Evolutionary conservation across 148 eudicot species (phyloP).

Genomic region (Spergularia marina): DNA sequence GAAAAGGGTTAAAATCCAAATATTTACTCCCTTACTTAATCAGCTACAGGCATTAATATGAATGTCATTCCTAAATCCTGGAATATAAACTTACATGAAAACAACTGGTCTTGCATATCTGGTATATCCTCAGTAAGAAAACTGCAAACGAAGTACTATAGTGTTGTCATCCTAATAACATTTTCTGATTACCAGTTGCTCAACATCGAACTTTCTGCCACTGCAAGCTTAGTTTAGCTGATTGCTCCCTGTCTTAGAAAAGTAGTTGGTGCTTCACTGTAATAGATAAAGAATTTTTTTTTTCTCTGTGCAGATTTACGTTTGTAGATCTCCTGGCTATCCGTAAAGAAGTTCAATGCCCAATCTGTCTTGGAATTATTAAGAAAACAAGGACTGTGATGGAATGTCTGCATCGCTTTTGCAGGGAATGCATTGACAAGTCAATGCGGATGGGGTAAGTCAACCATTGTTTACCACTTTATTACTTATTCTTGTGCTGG

Average conservation of each 20-base stretch:
- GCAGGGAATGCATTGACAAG: slow-evolving; percentile 89
- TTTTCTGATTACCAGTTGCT: background rate
- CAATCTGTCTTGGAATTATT: slow-evolving; percentile 55
- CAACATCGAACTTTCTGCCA: no score
- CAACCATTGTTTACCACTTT: slow-evolving; percentile 1
- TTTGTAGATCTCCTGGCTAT: slow-evolving; percentile 33
- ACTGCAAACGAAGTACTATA: background rate
- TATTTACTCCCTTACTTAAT: no score
- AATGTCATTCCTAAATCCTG: background rate
- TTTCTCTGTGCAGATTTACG: slow-evolving; percentile 39
- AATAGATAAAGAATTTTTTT: background rate
- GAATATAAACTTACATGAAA: background rate
- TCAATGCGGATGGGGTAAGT: slow-evolving; percentile 83
- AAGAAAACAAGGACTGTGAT: slow-evolving; percentile 76
- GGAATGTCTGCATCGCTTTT: slow-evolving; percentile 86
- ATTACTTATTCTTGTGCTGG: background rate
- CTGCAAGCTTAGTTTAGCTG: background rate
- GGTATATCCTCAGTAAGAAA: background rate
- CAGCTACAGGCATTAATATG: no score
- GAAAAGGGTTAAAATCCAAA: no score
- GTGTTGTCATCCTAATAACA: background rate
- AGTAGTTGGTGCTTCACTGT: background rate
- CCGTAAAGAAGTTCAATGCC: slow-evolving; percentile 47
- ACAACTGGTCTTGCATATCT: background rate
- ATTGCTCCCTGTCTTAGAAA: background rate